Conservation (phyloP, 1,139 yeast genomes). For the Candida glucosophila region DNA sequence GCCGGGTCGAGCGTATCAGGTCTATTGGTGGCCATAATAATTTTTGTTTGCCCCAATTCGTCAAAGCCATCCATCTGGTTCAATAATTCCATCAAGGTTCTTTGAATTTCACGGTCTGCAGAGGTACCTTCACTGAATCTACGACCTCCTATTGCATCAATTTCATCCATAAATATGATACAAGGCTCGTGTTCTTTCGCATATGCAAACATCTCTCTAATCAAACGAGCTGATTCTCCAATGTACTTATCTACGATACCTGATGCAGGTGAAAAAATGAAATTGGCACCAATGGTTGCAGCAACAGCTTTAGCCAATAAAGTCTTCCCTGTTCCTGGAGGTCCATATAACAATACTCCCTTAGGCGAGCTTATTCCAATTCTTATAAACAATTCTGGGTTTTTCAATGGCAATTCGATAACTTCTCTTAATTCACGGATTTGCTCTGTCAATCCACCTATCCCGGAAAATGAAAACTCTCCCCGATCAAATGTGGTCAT, state of each 20-base stretch:
- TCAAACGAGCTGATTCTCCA: conserved; percentile 95
- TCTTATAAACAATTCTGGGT: conserved; percentile 91
- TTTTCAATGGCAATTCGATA: conserved; percentile 92
- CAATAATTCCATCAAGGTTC: conserved; percentile 95
- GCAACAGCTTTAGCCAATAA: conserved; percentile 96
- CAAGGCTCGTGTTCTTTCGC: conserved; percentile 99
- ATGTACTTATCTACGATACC: conserved; percentile 98
- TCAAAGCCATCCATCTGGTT: conserved; percentile 99
- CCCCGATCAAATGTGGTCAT: conserved; percentile 99
- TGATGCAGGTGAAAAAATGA: conserved; percentile 95
- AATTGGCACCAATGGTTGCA: conserved; percentile 96
- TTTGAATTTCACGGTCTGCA: conserved; percentile 97
- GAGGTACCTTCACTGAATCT: conserved; percentile 98
- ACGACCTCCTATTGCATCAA: conserved; percentile 98
- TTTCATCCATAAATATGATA: conserved; percentile 97
- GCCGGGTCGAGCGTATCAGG: conserved; percentile 99
- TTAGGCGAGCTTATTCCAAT: conserved; percentile 98
- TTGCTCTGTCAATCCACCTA: conserved; percentile 96
- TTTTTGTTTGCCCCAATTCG: conserved; percentile 92
- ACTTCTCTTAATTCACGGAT: conserved; percentile 96
- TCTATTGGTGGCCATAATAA: conserved; percentile 98
- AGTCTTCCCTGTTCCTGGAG: conserved; percentile 99
- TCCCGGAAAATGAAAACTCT: conserved; percentile 86
- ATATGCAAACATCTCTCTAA: conserved; percentile 97
- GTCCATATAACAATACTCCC: conserved; percentile 94